Percentiles rank a stretch among this genome's conserved stretches.
phyloP scores from a whole-genome alignment of 148 eudicot species.

The Rheum nobile region DNA sequence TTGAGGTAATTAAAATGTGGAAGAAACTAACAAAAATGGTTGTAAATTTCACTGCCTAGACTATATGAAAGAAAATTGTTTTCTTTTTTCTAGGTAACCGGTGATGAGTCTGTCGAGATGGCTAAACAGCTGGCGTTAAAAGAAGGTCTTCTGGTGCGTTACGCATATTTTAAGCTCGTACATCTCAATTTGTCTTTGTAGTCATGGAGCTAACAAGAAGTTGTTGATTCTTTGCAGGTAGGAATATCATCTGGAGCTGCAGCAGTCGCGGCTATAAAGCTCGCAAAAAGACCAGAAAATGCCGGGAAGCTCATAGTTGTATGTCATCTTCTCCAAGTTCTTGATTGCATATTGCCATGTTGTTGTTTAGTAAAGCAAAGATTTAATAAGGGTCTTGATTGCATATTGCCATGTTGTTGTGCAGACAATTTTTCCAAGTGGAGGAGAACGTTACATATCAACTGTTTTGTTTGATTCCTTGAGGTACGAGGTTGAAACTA shows the following conservation, averaged over 20 bases:
- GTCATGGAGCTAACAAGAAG: neutral
- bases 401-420: neutral
- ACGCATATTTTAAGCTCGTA: neutral
- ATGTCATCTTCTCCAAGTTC: conserved; percentile 16
- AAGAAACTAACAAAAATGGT: neutral
- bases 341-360: neutral
- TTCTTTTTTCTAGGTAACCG: conserved; percentile 9
- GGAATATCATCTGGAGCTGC: conserved; percentile 96
- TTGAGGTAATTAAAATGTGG: conserved; percentile 36
- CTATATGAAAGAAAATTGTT: neutral
- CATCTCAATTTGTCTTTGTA: neutral
- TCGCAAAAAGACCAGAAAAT: conserved; percentile 58
- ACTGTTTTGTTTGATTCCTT: conserved; percentile 32
- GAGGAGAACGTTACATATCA: conserved; percentile 37
- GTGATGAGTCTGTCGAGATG: conserved; percentile 19
- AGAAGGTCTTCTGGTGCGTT: conserved; percentile 46
- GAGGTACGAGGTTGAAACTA: conserved; percentile 31
- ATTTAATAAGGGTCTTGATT: neutral
- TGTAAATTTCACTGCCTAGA: neutral
- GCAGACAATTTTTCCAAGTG: conserved; percentile 30
- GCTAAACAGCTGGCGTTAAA: conserved; percentile 30
- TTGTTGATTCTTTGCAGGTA: conserved; percentile 26
- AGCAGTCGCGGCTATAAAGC: conserved; percentile 53
- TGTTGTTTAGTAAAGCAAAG: neutral
- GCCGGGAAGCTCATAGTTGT: conserved; percentile 68